Conservation (phyloP, 768 basidiomycete genomes). For the Tephrocybe rancida region DNA sequence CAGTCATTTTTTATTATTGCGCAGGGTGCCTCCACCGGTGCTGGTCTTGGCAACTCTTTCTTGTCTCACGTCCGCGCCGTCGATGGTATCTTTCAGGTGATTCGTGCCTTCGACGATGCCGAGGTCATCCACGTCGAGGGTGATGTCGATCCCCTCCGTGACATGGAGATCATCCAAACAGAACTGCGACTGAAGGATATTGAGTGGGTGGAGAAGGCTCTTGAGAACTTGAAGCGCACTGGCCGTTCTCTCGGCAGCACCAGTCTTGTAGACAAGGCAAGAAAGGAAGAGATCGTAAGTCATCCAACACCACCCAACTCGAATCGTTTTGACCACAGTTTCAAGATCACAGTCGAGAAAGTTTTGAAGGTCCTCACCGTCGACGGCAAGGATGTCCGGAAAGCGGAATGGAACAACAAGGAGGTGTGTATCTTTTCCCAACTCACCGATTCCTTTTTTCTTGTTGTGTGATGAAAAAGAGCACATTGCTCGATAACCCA, state of each 20-base stretch:
- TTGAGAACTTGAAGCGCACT: slow-evolving; percentile 77
- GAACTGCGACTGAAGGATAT: slow-evolving; percentile 97
- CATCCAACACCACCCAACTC: background rate
- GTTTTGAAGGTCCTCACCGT: slow-evolving; percentile 76
- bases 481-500: slow-evolving; percentile 86
- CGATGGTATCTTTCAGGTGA: slow-evolving; percentile 98
- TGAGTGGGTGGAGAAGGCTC: slow-evolving; percentile 94
- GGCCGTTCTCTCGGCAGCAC: slow-evolving; percentile 71
- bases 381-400: slow-evolving; percentile 89
- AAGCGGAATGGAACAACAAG: slow-evolving; percentile 94
- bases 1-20: slow-evolving; percentile 5
- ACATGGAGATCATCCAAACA: slow-evolving; percentile 97
- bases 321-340: background rate
- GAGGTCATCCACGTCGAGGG: slow-evolving; percentile 99
- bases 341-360: slow-evolving; percentile 85
- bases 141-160: slow-evolving; percentile 92
- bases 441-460: slow-evolving; percentile 1
- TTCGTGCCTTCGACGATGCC: slow-evolving; percentile 98
- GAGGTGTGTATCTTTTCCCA: slow-evolving; percentile 63
- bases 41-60: slow-evolving; percentile 97
- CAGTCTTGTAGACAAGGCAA: slow-evolving; percentile 91
- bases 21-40: slow-evolving; percentile 95
- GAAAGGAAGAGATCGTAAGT: slow-evolving; percentile 92
- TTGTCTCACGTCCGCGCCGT: slow-evolving; percentile 97
- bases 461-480: slow-evolving; percentile 69